Evolutionary conservation across 352 stramenopile genomes (phyloP), one percentile per base, ranked within the genome.

Genomic region (Blastocystis sp.): DNA sequence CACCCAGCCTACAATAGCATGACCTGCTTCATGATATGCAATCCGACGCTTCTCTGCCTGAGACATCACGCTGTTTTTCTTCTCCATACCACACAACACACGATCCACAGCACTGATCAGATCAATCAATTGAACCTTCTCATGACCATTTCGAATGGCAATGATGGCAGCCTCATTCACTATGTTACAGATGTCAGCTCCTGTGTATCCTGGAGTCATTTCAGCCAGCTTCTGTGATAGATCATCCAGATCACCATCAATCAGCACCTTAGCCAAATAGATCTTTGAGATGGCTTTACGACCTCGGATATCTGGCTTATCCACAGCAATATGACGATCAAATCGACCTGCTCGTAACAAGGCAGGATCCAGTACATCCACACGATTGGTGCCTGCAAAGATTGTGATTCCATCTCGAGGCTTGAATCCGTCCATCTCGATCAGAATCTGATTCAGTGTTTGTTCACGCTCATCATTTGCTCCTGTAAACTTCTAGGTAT

Each of bases 401-500:
- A 99, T 95, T 29, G 98, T 95, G n/a, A 99, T 94, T 49, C 94
- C 46, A 89, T 97, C 88, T 88, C 89, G 95, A 63, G 93, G 94
- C 86, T 92, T 93, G 89, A 99, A 99, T 43, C 97, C 97, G 91
- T 99, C 97, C 97, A 99, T 99, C 89, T 99, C 97, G 1, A 98
- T 95, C 11, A 99, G 92, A 14, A 99, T 88, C 90, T 99, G 96
- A 90, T 99, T 99, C 37, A 99, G 89, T n/a, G 97, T 99, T 90
- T 99, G 98, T 90, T 99, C 96, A 43, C 96, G 92, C 92, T 99
- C 95, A 88, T 98, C 95, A 88, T 98, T 98, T 71, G 94, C 94
- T 65, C 95, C 96, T 4, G 46, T 67, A 16, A 66, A 83, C 12
- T 32, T 19, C 63, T 74, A 74, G 27, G 9, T 42, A 2, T 3